Evolutionary conservation across 2,329 filamentous ascomycete genomes (phyloP).

Genomic region (Nemania sp.): DNA sequence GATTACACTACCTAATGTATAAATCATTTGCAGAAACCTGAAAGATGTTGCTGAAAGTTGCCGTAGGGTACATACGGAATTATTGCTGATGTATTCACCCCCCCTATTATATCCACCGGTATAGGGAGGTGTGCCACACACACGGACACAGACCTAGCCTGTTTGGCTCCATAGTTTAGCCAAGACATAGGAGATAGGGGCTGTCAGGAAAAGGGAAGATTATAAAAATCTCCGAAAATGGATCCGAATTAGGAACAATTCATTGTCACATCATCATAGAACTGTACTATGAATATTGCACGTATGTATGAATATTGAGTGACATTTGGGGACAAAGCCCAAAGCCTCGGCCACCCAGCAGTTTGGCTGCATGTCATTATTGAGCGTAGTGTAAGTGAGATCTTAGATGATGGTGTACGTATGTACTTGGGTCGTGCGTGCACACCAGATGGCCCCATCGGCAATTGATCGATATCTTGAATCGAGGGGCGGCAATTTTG

Average conservation of each 20-base stretch:
- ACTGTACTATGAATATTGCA: not conserved
- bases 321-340: conserved; percentile 11
- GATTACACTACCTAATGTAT: not conserved
- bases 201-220: conserved; percentile 29
- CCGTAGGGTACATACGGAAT: not conserved
- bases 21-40: conserved; percentile 13
- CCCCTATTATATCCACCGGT: conserved; percentile 14
- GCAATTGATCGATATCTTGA: conserved; percentile 21
- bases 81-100: not conserved
- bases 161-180: conserved; percentile 14
- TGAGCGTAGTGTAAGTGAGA: conserved; percentile 1
- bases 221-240: conserved; percentile 33
- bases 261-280: conserved; percentile 33
- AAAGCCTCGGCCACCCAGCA: not conserved
- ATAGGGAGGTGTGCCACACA: not conserved
- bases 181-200: conserved; percentile 33
- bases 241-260: conserved; percentile 33
- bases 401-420: not conserved
- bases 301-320: not conserved
- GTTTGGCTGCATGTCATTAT: conserved; percentile 28
- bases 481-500: conserved; percentile 1
- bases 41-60: conserved; percentile 7
- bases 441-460: not conserved
- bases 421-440: not conserved
- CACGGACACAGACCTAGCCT: not conserved